Percentiles rank a stretch among this genome's conserved stretches.
Evolutionary conservation across 2,329 filamentous ascomycete species (phyloP).

Genomic region (Ophiocordyceps robertsii): DNA sequence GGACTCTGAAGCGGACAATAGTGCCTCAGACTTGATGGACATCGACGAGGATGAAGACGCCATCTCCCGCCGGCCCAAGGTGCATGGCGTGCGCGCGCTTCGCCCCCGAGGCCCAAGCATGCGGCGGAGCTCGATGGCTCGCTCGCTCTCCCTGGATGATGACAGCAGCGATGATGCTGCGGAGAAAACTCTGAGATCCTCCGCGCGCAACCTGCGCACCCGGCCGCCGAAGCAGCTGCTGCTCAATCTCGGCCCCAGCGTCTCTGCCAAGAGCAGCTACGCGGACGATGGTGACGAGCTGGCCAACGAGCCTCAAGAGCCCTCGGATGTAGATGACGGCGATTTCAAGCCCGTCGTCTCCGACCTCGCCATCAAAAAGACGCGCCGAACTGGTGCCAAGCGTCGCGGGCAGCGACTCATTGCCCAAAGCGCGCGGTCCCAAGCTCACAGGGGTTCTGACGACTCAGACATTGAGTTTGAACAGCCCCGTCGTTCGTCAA

Average conservation of each 20-base stretch:
- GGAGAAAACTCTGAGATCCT: not conserved
- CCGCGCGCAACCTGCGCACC: slow-evolving; percentile 10
- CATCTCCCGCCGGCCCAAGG: not conserved
- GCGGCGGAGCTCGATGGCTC: slow-evolving; percentile 2
- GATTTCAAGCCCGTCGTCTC: slow-evolving; percentile 23
- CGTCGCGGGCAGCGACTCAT: slow-evolving; percentile 9
- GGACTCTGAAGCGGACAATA: slow-evolving; percentile 12
- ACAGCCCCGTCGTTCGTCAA: slow-evolving; percentile 31
- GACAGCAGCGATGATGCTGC: slow-evolving; percentile 6
- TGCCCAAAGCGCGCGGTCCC: slow-evolving; percentile 5
- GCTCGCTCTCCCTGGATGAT: slow-evolving; percentile 6
- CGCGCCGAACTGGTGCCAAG: slow-evolving; percentile 9
- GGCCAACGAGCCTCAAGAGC: slow-evolving; percentile 11
- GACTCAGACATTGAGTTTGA: slow-evolving; percentile 41
- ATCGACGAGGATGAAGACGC: slow-evolving; percentile 13
- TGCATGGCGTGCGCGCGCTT: slow-evolving; percentile 5
- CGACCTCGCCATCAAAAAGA: slow-evolving; percentile 16
- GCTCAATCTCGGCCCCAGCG: slow-evolving; percentile 8
- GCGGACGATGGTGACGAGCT: slow-evolving; percentile 18
- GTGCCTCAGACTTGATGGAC: slow-evolving; percentile 13
- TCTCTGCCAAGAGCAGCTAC: slow-evolving; percentile 11
- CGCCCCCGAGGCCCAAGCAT: slow-evolving; percentile 13
- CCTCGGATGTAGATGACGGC: slow-evolving; percentile 19
- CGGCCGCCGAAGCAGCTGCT: slow-evolving; percentile 7
- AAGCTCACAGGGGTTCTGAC: slow-evolving; percentile 10